These are phyloP conservation scores for Deinandra increscens DNA, from an alignment of 129 eudicot species.

Conservation along the genomic window DNA sequence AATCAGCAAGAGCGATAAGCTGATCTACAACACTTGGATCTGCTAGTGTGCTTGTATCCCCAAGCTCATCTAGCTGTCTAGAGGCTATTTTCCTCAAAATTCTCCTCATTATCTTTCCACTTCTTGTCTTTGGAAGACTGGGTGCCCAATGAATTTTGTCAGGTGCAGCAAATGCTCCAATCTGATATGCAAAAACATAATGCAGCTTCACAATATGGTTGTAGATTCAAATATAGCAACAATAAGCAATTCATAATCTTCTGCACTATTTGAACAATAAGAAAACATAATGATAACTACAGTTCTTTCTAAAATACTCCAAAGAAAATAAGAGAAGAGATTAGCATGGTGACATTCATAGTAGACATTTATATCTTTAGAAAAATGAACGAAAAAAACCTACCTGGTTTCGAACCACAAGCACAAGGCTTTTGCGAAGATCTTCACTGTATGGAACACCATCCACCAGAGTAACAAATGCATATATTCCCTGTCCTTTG, in stretches of 20 bases:
- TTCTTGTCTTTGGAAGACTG: constrained; percentile 92
- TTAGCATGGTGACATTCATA: constrained; percentile 4
- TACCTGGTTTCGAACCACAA: constrained; percentile 79
- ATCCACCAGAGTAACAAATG: constrained; percentile 85
- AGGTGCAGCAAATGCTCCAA: constrained; percentile 99
- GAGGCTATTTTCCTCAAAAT: constrained; percentile 93
- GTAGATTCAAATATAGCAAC: neutral
- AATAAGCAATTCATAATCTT: constrained; percentile 3
- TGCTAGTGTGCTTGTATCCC: constrained; percentile 91
- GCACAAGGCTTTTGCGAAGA: constrained; percentile 76
- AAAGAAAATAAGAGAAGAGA: neutral
- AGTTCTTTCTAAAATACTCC: neutral
- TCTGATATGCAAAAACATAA: constrained; percentile 41
- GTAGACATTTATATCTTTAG: neutral
- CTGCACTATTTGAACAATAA: neutral
- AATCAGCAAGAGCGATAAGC: constrained; percentile 79
- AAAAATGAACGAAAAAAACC: constrained; percentile 7
- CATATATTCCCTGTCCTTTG: constrained; percentile 98
- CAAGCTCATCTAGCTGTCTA: constrained; percentile 83
- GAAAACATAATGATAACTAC: neutral
- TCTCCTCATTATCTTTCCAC: constrained; percentile 98
- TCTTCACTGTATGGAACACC: constrained; percentile 97
- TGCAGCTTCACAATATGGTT: constrained; percentile 4
- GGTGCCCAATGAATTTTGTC: constrained; percentile 99
- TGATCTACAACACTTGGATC: constrained; percentile 90